A percentile compares a stretch with the other conserved stretches of the same genome.
Conservation (phyloP, 2,329 filamentous ascomycete genomes). For the Neocatenulostroma microsporum region DNA sequence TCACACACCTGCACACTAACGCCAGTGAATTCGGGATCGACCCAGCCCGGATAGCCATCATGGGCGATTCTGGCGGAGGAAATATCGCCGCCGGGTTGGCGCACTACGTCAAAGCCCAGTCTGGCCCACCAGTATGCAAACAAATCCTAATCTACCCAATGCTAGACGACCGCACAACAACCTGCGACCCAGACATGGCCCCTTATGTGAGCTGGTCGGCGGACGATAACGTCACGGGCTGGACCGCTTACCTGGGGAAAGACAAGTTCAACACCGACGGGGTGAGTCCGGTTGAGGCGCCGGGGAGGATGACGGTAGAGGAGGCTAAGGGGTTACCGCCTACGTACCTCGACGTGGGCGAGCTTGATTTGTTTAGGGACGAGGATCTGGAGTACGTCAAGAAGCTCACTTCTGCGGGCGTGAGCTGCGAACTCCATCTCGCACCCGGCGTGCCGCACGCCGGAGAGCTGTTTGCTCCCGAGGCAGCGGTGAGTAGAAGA, state of each 20-base stretch:
- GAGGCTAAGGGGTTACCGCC: conserved; percentile 36
- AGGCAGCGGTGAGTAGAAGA: background rate
- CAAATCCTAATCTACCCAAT: conserved; percentile 43
- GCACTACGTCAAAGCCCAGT: conserved; percentile 28
- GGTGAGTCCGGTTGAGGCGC: conserved; percentile 29
- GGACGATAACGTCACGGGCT: conserved; percentile 36
- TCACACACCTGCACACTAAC: conserved; percentile 34
- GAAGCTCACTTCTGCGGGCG: conserved; percentile 35
- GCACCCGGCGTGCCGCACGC: conserved; percentile 37
- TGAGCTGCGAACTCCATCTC: conserved; percentile 39
- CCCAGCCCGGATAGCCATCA: conserved; percentile 32
- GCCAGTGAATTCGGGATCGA: conserved; percentile 37
- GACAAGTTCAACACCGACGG: conserved; percentile 26
- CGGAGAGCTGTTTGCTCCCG: conserved; percentile 3
- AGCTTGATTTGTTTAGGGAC: conserved; percentile 39
- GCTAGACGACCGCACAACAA: conserved; percentile 39
- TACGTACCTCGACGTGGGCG: conserved; percentile 39
- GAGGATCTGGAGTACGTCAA: conserved; percentile 36
- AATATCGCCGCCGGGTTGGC: conserved; percentile 35
- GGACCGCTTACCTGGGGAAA: conserved; percentile 36
- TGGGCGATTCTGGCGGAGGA: conserved; percentile 40
- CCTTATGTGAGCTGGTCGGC: conserved; percentile 31
- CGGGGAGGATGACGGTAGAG: conserved; percentile 4
- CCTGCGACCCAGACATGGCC: conserved; percentile 26
- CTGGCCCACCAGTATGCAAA: conserved; percentile 28